A percentile compares a stretch with the other conserved stretches of the same genome.
These are phyloP conservation scores for Tuber melanosporum DNA, from an alignment of 495 filamentous ascomycete species.

Conservation along the genomic window DNA sequence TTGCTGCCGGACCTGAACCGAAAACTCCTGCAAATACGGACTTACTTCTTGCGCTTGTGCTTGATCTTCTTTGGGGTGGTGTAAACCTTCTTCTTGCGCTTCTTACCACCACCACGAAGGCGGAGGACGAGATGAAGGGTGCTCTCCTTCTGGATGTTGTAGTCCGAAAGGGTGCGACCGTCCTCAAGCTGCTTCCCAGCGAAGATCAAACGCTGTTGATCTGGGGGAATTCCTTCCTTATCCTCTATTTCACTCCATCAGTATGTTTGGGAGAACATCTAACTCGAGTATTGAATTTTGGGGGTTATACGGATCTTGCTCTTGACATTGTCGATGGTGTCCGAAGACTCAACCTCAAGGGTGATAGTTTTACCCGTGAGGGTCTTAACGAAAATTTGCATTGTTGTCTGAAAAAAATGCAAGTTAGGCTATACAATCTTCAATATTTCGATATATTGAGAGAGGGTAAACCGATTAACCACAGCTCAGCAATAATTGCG, in stretches of 20 bases:
- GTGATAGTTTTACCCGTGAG: conserved; percentile 99
- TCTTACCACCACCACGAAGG: conserved; percentile 96
- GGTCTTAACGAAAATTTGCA: conserved; percentile 99
- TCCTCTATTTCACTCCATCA: conserved; percentile 51
- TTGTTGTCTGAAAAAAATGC: conserved; percentile 42
- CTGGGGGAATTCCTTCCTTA: conserved; percentile 99
- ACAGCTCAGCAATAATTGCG: conserved; percentile 43
- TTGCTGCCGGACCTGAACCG: neutral
- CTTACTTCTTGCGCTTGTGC: conserved; percentile 92
- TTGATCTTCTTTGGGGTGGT: conserved; percentile 99
- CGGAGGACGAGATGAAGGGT: conserved; percentile 98
- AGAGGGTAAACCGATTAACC: conserved; percentile 28
- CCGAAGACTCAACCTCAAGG: conserved; percentile 99
- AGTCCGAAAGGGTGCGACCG: conserved; percentile 96
- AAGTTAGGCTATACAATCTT: neutral
- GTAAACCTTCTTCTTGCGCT: conserved; percentile 99
- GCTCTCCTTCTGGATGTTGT: conserved; percentile 99
- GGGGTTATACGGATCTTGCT: conserved; percentile 58
- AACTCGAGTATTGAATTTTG: neutral
- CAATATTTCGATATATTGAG: neutral
- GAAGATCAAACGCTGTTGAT: conserved; percentile 99
- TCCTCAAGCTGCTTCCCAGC: conserved; percentile 99
- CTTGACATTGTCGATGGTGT: conserved; percentile 99
- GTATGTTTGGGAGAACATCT: neutral
- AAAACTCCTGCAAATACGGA: neutral